Conservation (phyloP, 495 filamentous ascomycete species). For the Daldinia bambusicola region DNA sequence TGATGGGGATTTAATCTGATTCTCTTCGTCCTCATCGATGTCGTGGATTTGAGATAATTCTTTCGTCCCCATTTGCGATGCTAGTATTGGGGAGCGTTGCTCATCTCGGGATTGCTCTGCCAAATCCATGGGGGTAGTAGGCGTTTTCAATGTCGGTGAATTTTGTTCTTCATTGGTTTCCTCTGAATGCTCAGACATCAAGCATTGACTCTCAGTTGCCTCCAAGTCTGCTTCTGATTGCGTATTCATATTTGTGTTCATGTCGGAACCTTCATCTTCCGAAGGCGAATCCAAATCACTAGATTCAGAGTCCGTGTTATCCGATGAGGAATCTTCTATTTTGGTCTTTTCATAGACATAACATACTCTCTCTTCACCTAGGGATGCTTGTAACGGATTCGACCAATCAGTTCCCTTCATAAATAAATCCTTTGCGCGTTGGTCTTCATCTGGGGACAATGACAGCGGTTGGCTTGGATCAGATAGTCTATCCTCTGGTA, state of each 20-base stretch:
- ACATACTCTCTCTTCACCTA: constrained; percentile 6
- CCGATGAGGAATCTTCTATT: constrained; percentile 15
- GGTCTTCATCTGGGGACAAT: constrained; percentile 16
- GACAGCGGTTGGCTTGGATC: neutral
- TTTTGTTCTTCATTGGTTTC: neutral
- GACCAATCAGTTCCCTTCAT: neutral
- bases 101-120: neutral
- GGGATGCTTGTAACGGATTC: constrained; percentile 13
- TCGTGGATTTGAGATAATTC: neutral
- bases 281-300: too few species aligned
- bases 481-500: too few species aligned
- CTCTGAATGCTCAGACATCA: too few species aligned
- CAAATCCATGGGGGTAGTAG: neutral
- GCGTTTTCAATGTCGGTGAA: neutral
- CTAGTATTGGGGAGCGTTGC: neutral
- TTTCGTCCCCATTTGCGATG: neutral
- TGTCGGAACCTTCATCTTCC: too few species aligned
- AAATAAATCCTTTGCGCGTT: neutral
- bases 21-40: neutral
- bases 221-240: too few species aligned
- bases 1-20: neutral
- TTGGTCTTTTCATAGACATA: constrained; percentile 1
- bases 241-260: too few species aligned
- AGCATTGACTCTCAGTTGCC: too few species aligned
- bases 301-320: too few species aligned